Percentiles rank a stretch among this genome's conserved stretches.
phyloP scores from a whole-genome alignment of 169 alveolate species.

The Cryptosporidium tyzzeri region DNA sequence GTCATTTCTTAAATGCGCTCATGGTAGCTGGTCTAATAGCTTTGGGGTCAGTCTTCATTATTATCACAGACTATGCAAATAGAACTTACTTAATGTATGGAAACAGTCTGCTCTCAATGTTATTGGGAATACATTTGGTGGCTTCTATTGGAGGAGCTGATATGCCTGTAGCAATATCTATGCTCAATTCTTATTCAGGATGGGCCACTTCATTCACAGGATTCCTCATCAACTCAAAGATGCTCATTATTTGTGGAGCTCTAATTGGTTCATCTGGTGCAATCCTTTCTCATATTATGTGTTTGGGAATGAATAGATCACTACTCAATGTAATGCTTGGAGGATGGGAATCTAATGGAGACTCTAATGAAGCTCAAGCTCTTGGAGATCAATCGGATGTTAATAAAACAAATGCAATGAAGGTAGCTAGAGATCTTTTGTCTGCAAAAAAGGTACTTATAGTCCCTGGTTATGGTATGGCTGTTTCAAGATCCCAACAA shows the following conservation, averaged over 20 bases:
- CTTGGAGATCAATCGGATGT: slow-evolving; percentile 79
- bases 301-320: slow-evolving; percentile 94
- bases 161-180: slow-evolving; percentile 95
- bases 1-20: slow-evolving; percentile 80
- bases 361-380: slow-evolving; percentile 72
- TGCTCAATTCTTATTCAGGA: slow-evolving; percentile 94
- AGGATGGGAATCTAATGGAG: slow-evolving; percentile 86
- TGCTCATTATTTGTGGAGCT: slow-evolving; percentile 93
- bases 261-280: slow-evolving; percentile 95
- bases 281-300: slow-evolving; percentile 93
- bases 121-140: slow-evolving; percentile 89
- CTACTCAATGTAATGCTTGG: slow-evolving; percentile 89
- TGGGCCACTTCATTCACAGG: slow-evolving; percentile 94
- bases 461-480: slow-evolving; percentile 97
- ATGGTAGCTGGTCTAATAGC: slow-evolving; percentile 78
- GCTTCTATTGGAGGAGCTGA: slow-evolving; percentile 95
- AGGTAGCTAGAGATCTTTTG: slow-evolving; percentile 88
- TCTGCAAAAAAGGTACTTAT: slow-evolving; percentile 87
- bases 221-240: slow-evolving; percentile 89
- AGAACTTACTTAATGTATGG: slow-evolving; percentile 79
- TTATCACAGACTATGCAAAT: slow-evolving; percentile 30
- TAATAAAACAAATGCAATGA: slow-evolving; percentile 82
- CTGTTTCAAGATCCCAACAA: slow-evolving; percentile 89
- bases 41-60: slow-evolving; percentile 78
- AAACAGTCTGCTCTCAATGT: slow-evolving; percentile 80